Evolutionary conservation across 805 yeast species (phyloP).

Genomic region (Diddensiella santjacobensis): DNA sequence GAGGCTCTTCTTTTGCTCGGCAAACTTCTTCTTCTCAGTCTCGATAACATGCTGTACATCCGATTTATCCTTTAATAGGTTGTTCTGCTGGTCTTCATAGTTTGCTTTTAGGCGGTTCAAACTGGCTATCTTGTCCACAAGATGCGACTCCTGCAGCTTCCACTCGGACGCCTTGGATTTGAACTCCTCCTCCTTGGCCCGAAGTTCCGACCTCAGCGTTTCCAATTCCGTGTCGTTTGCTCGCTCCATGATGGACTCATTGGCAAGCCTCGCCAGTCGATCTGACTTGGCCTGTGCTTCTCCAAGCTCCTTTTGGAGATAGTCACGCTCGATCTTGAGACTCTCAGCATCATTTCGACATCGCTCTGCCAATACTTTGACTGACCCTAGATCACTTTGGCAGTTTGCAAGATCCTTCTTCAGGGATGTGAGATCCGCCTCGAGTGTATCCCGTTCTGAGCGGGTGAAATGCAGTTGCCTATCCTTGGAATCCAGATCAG

Average conservation of each 20-base stretch:
- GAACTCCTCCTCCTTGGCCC: conserved; percentile 30
- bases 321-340: conserved; percentile 17
- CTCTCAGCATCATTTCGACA: conserved; percentile 13
- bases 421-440: background rate
- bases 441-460: background rate
- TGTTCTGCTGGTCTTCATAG: conserved; percentile 16
- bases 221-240: conserved; percentile 21
- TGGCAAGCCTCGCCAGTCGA: conserved; percentile 6
- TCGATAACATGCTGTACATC: conserved; percentile 28
- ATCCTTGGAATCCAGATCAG: conserved; percentile 1
- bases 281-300: conserved; percentile 9
- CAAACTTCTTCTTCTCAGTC: conserved; percentile 31
- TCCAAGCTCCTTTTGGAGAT: conserved; percentile 14
- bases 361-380: conserved; percentile 15
- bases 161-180: conserved; percentile 28
- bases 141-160: conserved; percentile 15
- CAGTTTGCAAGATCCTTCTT: background rate
- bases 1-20: conserved; percentile 28
- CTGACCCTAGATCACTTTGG: conserved; percentile 14
- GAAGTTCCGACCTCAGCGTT: conserved; percentile 29
- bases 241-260: conserved; percentile 7
- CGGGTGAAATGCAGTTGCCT: background rate
- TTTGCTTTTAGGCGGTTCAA: conserved; percentile 14
- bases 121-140: conserved; percentile 15
- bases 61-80: conserved; percentile 24